phyloP scores from a whole-genome alignment of 2,329 filamentous ascomycete genomes.

The Paecilomyces fulvus region DNA sequence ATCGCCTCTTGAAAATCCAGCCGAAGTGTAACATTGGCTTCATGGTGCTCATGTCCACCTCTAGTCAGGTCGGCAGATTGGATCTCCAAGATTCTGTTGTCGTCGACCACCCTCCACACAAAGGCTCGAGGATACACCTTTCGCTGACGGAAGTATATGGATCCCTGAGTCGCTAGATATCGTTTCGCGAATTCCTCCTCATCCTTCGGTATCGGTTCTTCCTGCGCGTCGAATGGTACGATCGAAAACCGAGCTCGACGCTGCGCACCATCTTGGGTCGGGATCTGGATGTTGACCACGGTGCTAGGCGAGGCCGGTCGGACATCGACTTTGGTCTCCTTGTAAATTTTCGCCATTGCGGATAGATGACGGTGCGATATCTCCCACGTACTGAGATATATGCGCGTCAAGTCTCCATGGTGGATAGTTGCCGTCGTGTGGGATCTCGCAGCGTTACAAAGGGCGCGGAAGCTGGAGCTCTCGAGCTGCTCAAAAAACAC shows the following conservation, averaged over 20 bases:
- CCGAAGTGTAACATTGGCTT: slow-evolving; percentile 67
- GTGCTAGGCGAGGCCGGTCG: slow-evolving; percentile 63
- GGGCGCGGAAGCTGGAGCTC: slow-evolving; percentile 14
- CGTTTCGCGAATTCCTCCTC: slow-evolving; percentile 58
- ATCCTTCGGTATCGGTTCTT: slow-evolving; percentile 48
- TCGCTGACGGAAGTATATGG: slow-evolving; percentile 74
- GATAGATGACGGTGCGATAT: slow-evolving; percentile 5
- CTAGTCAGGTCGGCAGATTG: slow-evolving; percentile 74
- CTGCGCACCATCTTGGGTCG: slow-evolving; percentile 40
- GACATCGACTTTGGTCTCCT: slow-evolving; percentile 78
- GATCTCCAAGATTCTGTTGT: slow-evolving; percentile 71
- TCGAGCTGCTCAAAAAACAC: slow-evolving; percentile 24
- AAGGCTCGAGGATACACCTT: slow-evolving; percentile 73
- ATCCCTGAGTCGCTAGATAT: slow-evolving; percentile 68
- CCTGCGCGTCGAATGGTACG: slow-evolving; percentile 35
- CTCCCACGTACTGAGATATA: neutral
- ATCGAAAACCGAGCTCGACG: slow-evolving; percentile 37
- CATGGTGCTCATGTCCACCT: slow-evolving; percentile 50
- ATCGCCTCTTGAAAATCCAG: slow-evolving; percentile 69
- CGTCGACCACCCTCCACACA: slow-evolving; percentile 81
- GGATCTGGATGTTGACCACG: slow-evolving; percentile 62
- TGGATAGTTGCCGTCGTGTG: slow-evolving; percentile 11
- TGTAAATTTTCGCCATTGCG: slow-evolving; percentile 65
- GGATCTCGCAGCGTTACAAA: slow-evolving; percentile 3
- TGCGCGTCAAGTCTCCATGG: slow-evolving; percentile 25